These are phyloP conservation scores for Scedosporium boydii DNA, from an alignment of 2,329 filamentous ascomycete species.

Conservation along the genomic window DNA sequence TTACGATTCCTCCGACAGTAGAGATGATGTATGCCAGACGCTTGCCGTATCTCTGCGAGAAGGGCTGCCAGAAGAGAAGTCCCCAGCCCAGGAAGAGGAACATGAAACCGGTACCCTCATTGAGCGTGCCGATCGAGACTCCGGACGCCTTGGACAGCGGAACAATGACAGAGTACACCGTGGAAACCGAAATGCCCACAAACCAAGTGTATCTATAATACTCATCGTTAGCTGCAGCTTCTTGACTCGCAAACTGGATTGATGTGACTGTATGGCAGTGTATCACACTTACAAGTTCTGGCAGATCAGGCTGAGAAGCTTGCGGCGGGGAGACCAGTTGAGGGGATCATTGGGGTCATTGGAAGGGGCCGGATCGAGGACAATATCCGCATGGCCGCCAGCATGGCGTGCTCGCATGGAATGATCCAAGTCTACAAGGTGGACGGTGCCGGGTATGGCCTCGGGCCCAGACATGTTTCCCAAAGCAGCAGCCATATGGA, in stretches of 20 bases:
- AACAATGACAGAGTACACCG: constrained; percentile 27
- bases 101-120: constrained; percentile 41
- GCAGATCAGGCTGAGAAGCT: constrained; percentile 17
- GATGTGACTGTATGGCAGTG: no score
- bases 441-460: constrained; percentile 27
- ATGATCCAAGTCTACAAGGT: constrained; percentile 27
- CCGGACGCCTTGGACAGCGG: constrained; percentile 22
- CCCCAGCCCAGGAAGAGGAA: constrained; percentile 42
- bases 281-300: constrained; percentile 25
- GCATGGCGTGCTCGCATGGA: constrained; percentile 20
- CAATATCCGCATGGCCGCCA: constrained; percentile 17
- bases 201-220: constrained; percentile 24
- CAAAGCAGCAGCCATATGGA: background rate
- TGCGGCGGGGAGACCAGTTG: constrained; percentile 13
- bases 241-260: no score
- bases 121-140: constrained; percentile 30
- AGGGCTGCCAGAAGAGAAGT: constrained; percentile 40
- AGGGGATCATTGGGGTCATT: constrained; percentile 15
- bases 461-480: background rate
- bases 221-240: no score
- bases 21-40: constrained; percentile 35
- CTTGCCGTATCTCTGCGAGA: constrained; percentile 43
- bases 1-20: constrained; percentile 20
- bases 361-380: constrained; percentile 14
- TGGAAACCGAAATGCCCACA: constrained; percentile 28